phyloP scores from a whole-genome alignment of 2,329 filamentous ascomycete species.

The Fusarium odoratissimum region DNA sequence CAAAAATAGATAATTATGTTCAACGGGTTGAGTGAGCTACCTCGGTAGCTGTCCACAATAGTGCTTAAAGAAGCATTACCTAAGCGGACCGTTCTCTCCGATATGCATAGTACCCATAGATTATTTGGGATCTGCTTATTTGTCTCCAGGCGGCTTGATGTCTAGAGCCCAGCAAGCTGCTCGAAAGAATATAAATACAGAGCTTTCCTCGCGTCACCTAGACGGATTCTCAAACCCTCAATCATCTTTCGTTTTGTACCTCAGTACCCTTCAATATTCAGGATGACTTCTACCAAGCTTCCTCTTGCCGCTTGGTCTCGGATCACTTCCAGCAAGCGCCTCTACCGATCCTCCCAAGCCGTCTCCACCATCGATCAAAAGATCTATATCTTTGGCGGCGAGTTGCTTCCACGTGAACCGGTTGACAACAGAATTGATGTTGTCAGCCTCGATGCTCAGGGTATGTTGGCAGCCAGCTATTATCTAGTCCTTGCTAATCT shows the following conservation, averaged over 20 bases:
- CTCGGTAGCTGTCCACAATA: background rate
- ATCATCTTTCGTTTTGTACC: fast-evolving
- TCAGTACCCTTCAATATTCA: background rate
- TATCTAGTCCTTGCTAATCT: fast-evolving
- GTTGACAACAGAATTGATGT: conserved; percentile 1
- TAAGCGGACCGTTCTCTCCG: background rate
- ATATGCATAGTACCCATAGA: background rate
- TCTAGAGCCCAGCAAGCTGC: fast-evolving
- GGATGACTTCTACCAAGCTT: background rate
- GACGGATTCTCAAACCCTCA: fast-evolving
- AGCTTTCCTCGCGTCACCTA: background rate
- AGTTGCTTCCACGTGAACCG: background rate
- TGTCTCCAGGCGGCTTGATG: background rate
- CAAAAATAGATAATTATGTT: no score
- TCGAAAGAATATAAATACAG: background rate
- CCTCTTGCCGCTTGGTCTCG: background rate
- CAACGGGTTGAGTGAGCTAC: no score
- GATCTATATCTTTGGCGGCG: conserved; percentile 1
- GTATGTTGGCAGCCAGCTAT: fast-evolving
- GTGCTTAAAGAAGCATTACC: background rate
- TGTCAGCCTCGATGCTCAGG: fast-evolving
- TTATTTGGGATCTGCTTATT: background rate
- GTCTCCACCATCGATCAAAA: background rate
- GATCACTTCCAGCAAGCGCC: background rate
- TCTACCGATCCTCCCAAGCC: background rate